Evolutionary conservation across 331 rosid genomes (phyloP).

Genomic region (Cydonia oblonga): DNA sequence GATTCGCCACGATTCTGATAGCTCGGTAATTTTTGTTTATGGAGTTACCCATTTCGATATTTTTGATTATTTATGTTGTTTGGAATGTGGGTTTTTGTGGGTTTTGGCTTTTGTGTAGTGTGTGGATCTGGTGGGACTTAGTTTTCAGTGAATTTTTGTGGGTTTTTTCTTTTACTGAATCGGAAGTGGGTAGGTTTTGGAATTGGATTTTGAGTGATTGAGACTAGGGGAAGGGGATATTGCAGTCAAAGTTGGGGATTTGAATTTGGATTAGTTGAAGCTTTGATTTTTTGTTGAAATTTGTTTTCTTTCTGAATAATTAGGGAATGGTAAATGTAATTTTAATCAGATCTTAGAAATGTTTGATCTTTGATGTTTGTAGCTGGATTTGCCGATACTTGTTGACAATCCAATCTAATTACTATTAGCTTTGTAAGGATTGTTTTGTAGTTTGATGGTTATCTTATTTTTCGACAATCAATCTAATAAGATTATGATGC

Average conservation of each 20-base stretch:
- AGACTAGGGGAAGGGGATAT: slow-evolving; percentile 6
- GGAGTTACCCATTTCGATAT: background rate
- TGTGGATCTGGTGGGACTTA: slow-evolving; percentile 19
- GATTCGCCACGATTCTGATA: slow-evolving; percentile 86
- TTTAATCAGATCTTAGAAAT: background rate
- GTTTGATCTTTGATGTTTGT: background rate
- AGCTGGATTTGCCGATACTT: background rate
- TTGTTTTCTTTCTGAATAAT: background rate
- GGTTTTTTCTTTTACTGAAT: background rate
- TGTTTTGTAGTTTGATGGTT: background rate
- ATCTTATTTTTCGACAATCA: background rate
- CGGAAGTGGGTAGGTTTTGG: background rate
- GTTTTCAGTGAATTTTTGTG: background rate
- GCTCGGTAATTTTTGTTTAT: slow-evolving; percentile 50
- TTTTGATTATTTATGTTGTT: background rate
- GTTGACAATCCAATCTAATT: background rate
- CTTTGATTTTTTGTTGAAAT: background rate
- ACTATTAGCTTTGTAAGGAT: background rate
- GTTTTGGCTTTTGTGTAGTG: background rate
- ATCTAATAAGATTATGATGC: background rate
- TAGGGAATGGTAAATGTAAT: background rate
- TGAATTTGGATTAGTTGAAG: background rate
- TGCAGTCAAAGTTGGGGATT: background rate
- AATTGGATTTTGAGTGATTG: background rate
- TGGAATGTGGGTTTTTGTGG: background rate